phyloP scores from a whole-genome alignment of 108 stramenopile species.

The Cyclotella cryptica region DNA sequence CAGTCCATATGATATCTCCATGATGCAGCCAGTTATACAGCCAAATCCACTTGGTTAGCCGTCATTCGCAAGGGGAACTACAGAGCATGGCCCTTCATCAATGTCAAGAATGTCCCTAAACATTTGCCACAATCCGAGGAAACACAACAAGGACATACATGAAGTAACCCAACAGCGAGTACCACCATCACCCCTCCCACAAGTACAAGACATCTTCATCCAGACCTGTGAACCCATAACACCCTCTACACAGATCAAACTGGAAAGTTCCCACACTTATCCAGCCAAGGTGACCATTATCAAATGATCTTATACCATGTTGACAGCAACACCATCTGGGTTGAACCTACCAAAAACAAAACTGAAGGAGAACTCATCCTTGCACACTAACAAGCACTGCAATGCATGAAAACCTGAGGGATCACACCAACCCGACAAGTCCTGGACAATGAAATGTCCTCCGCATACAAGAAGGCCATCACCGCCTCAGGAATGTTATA shows the following conservation, averaged over 20 bases:
- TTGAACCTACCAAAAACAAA: conserved; percentile 27
- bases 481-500: background rate
- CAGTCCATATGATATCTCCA: conserved; percentile 7
- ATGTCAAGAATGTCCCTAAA: conserved; percentile 9
- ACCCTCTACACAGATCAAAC: conserved; percentile 29
- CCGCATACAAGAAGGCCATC: conserved; percentile 10
- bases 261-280: conserved; percentile 18
- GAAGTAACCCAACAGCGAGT: background rate
- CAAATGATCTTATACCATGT: conserved; percentile 44
- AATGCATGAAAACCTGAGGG: conserved; percentile 2
- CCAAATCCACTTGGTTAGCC: conserved; percentile 5
- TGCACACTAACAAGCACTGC: background rate
- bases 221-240: background rate
- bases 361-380: conserved; percentile 8
- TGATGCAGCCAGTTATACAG: conserved; percentile 2
- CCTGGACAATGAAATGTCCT: conserved; percentile 29
- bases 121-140: conserved; percentile 20
- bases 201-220: background rate
- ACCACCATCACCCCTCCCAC: background rate
- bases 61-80: conserved; percentile 21
- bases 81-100: conserved; percentile 15
- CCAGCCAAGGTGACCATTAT: conserved; percentile 12
- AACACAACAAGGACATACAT: conserved; percentile 28
- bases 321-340: conserved; percentile 52
- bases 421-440: conserved; percentile 8